Percentiles rank a stretch among this genome's conserved stretches.
Evolutionary conservation across 2,329 filamentous ascomycete species (phyloP).

Genomic region (Elsinoe batatas): DNA sequence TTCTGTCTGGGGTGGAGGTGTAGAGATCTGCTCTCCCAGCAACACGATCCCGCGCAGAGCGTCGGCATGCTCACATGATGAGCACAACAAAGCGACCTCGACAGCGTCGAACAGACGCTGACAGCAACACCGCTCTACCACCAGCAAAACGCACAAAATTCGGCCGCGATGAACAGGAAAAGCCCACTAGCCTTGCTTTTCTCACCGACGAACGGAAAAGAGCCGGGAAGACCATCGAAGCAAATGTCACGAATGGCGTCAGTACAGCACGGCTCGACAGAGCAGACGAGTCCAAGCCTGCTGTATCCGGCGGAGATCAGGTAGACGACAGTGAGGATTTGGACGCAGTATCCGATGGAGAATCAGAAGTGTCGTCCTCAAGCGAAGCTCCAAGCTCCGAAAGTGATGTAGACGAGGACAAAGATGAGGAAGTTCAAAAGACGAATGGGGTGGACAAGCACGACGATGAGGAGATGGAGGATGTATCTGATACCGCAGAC

Average conservation of each 20-base stretch:
- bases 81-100: conserved; percentile 27
- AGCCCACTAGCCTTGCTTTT: conserved; percentile 24
- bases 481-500: conserved; percentile 19
- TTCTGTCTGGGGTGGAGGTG: background rate
- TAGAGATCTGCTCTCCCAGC: background rate
- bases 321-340: conserved; percentile 32
- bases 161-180: conserved; percentile 22
- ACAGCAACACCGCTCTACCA: conserved; percentile 22
- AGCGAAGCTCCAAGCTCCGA: conserved; percentile 27
- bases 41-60: background rate
- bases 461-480: conserved; percentile 20
- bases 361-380: conserved; percentile 25
- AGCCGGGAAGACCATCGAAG: conserved; percentile 30
- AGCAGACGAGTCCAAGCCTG: conserved; percentile 48
- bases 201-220: conserved; percentile 28
- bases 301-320: conserved; percentile 42
- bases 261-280: conserved; percentile 42
- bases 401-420: conserved; percentile 21
- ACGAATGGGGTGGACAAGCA: conserved; percentile 18
- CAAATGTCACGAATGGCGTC: conserved; percentile 44
- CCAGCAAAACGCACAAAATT: conserved; percentile 26
- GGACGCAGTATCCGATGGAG: conserved; percentile 38
- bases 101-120: conserved; percentile 21
- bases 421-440: conserved; percentile 19
- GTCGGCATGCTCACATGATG: conserved; percentile 22